These are phyloP conservation scores for Puccinia horiana DNA, from an alignment of 1,284 basidiomycete genomes.

Conservation along the genomic window DNA sequence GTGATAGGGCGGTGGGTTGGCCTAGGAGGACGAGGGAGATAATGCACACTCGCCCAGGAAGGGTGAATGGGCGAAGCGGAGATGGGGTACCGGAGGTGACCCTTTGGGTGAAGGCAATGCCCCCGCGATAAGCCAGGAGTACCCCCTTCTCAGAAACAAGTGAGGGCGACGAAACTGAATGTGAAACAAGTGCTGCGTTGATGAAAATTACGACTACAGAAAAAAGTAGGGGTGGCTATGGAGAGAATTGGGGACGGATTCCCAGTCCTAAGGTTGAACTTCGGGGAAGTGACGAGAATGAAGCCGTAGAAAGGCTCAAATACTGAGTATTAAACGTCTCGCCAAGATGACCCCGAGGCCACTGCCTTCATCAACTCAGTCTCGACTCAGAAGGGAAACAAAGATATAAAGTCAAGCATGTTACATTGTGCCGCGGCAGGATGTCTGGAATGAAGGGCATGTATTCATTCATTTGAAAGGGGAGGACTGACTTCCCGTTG, in stretches of 20 bases:
- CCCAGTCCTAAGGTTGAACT: not conserved
- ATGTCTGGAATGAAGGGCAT: not conserved
- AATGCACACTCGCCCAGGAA: not conserved
- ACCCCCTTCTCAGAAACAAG: slow-evolving; percentile 3
- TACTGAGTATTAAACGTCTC: slow-evolving; percentile 11
- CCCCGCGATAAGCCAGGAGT: not conserved
- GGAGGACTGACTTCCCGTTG: not conserved
- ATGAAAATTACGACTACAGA: not conserved
- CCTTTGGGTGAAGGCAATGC: not conserved
- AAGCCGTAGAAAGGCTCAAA: slow-evolving; percentile 8
- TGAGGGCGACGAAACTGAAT: not conserved
- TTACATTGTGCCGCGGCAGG: not conserved
- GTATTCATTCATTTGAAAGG: not conserved
- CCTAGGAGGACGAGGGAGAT: not conserved
- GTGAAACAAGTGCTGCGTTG: not conserved
- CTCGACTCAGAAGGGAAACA: not conserved
- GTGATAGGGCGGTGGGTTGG: not conserved
- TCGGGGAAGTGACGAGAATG: not conserved
- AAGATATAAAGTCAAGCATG: not conserved
- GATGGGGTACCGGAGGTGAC: not conserved
- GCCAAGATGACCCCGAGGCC: not conserved
- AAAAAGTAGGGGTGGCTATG: not conserved
- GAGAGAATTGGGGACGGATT: not conserved
- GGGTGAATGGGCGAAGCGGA: not conserved
- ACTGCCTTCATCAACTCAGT: not conserved